Base-by-base conservation (phyloP, 495 filamentous ascomycete genomes). In the Penicillium ucsense region DNA sequence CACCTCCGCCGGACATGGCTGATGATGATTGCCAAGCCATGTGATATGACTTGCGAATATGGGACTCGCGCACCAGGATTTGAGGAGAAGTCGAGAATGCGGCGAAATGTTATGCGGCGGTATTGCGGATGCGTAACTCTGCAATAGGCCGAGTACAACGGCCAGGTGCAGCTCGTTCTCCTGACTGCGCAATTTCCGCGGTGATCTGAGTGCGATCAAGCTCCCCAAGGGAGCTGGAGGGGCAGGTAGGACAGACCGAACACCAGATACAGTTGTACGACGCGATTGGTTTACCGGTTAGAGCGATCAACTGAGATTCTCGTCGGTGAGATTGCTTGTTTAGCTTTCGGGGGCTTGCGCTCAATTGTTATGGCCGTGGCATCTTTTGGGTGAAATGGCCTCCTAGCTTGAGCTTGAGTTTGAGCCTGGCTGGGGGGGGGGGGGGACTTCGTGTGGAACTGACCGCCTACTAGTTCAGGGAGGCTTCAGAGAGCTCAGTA, bases 1-100 rank as follows among this genome's bases (percentile, higher is more conserved):
- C 80, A 69, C 76, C 79, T 62, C 74, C 74, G 52, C 78, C 76
- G 67, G 74, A 78, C 82, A 84, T 84, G 68, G 72, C 73, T 59
- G 76, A 74, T 59, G 71, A 72, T 60, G 74, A 76, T 67, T 79
- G 79, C 77, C 80, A 79, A 66, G 75, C 77, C 79, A 83, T 81
- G 49, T 27, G 48, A 27, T n/a, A 20, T 20, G 20, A 20, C 20
- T 20, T 20, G 20, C 20, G 20, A 20, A 20, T 20, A 20, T 20
- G 20, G 1, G 29, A n/a, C 8, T 11, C 35, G 31, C 6, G 30
- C 35, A 29, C 12, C 33, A 45, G 41, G 31, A 29, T 34, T 30
- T 9, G 8, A n/a, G 35, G n/a, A 36, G n/a, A 36, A 41, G 36
- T 36, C 31, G 8, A 34, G 6, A n/a, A 38, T 43, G 41, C 46